phyloP scores from a whole-genome alignment of 2,329 filamentous ascomycete species.

The Cercospora nicotianae region DNA sequence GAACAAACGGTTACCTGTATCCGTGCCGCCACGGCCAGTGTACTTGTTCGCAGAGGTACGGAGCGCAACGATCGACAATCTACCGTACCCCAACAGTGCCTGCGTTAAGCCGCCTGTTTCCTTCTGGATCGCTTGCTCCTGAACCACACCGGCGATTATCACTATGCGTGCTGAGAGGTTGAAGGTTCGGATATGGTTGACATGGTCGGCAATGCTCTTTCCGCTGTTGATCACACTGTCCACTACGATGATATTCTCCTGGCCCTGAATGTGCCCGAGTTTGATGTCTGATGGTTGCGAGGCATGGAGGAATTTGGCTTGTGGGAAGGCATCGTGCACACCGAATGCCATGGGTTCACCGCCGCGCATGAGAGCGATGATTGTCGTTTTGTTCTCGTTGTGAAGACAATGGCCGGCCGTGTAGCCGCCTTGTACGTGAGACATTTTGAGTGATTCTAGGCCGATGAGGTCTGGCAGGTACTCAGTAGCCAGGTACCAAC shows the following conservation, averaged over 20 bases:
- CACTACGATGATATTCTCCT: slow-evolving; percentile 53
- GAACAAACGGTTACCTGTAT: slow-evolving; percentile 62
- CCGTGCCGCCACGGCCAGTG: slow-evolving; percentile 53
- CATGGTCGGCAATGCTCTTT: slow-evolving; percentile 51
- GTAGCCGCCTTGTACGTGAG: slow-evolving; percentile 53
- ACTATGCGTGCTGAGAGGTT: slow-evolving; percentile 49
- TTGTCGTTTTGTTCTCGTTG: slow-evolving; percentile 52
- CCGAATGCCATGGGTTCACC: slow-evolving; percentile 63
- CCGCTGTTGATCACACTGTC: slow-evolving; percentile 64
- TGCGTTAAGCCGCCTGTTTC: slow-evolving; percentile 19
- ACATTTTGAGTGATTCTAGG: slow-evolving; percentile 51
- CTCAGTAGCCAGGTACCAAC: slow-evolving; percentile 56
- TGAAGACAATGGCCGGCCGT: slow-evolving; percentile 50
- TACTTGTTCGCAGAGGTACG: slow-evolving; percentile 59
- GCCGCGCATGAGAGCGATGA: slow-evolving; percentile 63
- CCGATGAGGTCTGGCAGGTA: slow-evolving; percentile 52
- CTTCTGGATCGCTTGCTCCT: slow-evolving; percentile 40
- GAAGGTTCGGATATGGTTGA: slow-evolving; percentile 49
- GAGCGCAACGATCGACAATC: slow-evolving; percentile 53
- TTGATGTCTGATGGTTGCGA: slow-evolving; percentile 46
- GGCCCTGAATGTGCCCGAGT: slow-evolving; percentile 43
- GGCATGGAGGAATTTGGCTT: slow-evolving; percentile 55
- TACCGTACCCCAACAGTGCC: slow-evolving; percentile 27
- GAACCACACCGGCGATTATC: slow-evolving; percentile 58
- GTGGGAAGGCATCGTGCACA: slow-evolving; percentile 55